These are phyloP conservation scores for Pyrenophora seminiperda DNA, from an alignment of 2,329 filamentous ascomycete species.

Conservation along the genomic window DNA sequence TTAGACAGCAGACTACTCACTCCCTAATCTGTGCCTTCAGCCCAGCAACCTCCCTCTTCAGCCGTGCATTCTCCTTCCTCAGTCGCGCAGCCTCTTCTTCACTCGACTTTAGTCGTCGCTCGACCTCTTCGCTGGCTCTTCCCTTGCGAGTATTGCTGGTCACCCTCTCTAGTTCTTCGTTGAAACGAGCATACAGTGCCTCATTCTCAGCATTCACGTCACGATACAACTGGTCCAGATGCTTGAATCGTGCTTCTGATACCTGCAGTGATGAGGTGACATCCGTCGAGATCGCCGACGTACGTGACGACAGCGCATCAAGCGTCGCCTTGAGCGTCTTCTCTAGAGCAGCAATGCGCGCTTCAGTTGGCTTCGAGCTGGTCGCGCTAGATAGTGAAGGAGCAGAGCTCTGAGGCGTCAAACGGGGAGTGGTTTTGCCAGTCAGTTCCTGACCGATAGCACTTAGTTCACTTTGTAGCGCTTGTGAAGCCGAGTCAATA, in stretches of 20 bases:
- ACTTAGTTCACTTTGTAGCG: slow-evolving; percentile 74
- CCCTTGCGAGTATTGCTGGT: slow-evolving; percentile 71
- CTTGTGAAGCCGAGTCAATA: slow-evolving; percentile 70
- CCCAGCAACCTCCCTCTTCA: slow-evolving; percentile 82
- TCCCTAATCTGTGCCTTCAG: slow-evolving; percentile 57
- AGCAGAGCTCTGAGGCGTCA: slow-evolving; percentile 41
- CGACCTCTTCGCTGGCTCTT: slow-evolving; percentile 78
- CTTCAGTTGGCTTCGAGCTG: slow-evolving; percentile 50
- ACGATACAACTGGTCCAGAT: slow-evolving; percentile 86
- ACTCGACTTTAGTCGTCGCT: slow-evolving; percentile 71
- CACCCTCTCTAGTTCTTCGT: slow-evolving; percentile 85
- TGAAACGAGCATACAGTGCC: slow-evolving; percentile 88
- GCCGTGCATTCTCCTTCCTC: slow-evolving; percentile 82
- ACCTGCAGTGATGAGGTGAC: slow-evolving; percentile 73
- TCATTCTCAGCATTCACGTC: slow-evolving; percentile 91
- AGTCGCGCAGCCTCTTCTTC: slow-evolving; percentile 77
- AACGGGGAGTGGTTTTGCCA: slow-evolving; percentile 36
- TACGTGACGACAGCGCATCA: slow-evolving; percentile 41
- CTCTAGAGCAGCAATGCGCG: slow-evolving; percentile 70
- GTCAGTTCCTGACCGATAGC: slow-evolving; percentile 83
- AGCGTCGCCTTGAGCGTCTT: slow-evolving; percentile 61
- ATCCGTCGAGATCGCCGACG: slow-evolving; percentile 66
- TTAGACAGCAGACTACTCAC: slow-evolving; percentile 31
- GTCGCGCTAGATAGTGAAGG: slow-evolving; percentile 27
- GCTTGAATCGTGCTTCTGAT: slow-evolving; percentile 76